phyloP scores from a whole-genome alignment of 345 rosid species.

The Laguncularia racemosa region DNA sequence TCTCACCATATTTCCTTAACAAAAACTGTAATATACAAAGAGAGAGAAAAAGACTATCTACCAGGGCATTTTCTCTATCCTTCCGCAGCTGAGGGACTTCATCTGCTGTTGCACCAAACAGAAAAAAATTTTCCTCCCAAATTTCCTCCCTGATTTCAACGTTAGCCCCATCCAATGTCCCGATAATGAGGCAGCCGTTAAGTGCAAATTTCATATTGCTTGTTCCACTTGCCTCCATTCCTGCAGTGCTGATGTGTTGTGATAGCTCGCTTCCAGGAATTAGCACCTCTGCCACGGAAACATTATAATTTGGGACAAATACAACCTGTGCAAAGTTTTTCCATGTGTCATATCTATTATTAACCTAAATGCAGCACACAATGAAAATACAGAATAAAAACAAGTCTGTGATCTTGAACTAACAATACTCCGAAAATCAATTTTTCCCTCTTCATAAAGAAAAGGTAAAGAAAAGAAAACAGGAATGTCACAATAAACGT shows the following conservation, averaged over 20 bases:
- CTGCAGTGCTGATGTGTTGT: conserved; percentile 97
- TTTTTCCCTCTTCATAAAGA: too few relatives aligned
- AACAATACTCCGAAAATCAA: too few relatives aligned
- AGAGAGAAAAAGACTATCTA: conserved; percentile 18
- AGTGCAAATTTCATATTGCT: conserved; percentile 98
- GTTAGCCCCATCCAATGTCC: conserved; percentile 96
- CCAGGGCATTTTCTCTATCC: conserved; percentile 85
- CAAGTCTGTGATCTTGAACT: too few relatives aligned
- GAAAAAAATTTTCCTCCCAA: conserved; percentile 88
- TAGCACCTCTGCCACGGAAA: conserved; percentile 87
- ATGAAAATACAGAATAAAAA: too few relatives aligned
- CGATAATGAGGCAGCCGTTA: conserved; percentile 93
- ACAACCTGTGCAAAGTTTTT: conserved; percentile 49
- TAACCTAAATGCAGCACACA: not conserved
- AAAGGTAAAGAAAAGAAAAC: too few relatives aligned
- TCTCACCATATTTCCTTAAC: not conserved
- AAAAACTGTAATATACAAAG: not conserved
- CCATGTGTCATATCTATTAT: not conserved
- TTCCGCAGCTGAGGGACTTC: conserved; percentile 76
- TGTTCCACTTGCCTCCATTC: conserved; percentile 99
- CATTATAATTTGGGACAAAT: conserved; percentile 95
- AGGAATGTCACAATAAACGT: conserved; percentile 1
- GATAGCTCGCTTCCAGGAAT: conserved; percentile 98
- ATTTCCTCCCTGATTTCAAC: conserved; percentile 95
- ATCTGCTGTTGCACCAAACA: conserved; percentile 88